phyloP scores from a whole-genome alignment of 1,284 basidiomycete genomes.

The Coriolopsis trogii region DNA sequence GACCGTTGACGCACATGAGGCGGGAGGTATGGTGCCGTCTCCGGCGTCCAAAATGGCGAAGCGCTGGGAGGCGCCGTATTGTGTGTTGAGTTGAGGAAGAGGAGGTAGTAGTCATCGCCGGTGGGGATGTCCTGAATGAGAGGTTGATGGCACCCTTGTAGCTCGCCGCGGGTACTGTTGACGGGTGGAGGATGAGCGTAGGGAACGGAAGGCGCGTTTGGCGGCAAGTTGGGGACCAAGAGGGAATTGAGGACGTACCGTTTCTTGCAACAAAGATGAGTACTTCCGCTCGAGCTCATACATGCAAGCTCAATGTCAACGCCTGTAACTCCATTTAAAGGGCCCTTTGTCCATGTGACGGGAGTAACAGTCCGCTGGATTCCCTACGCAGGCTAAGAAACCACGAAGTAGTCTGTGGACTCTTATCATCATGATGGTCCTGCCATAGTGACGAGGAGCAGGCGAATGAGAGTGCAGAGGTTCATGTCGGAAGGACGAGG shows the following conservation, averaged over 20 bases:
- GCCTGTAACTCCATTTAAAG: constrained; percentile 56
- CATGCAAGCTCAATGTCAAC: constrained; percentile 74
- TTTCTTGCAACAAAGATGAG: constrained; percentile 63
- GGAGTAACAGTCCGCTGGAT: constrained; percentile 61
- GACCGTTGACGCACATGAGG: constrained; percentile 40
- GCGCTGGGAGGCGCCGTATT: constrained; percentile 60
- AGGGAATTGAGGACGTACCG: constrained; percentile 46
- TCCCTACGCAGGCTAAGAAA: constrained; percentile 53
- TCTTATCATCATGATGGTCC: background rate
- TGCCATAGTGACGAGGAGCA: too few relatives aligned
- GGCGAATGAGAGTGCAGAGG: too few relatives aligned
- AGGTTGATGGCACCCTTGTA: constrained; percentile 52
- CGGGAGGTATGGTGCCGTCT: constrained; percentile 36
- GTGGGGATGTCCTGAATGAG: constrained; percentile 59
- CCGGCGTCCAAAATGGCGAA: constrained; percentile 58
- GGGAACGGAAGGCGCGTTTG: too few relatives aligned
- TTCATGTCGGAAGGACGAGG: too few relatives aligned
- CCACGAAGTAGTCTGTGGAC: constrained; percentile 51
- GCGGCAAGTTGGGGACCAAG: too few relatives aligned
- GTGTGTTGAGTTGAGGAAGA: constrained; percentile 72
- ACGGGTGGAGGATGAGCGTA: too few relatives aligned
- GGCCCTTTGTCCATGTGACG: constrained; percentile 65
- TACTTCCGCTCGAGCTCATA: constrained; percentile 56
- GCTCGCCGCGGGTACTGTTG: background rate
- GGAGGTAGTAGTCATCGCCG: constrained; percentile 74